A percentile compares a stretch with the other conserved stretches of the same genome.
phyloP scores from a whole-genome alignment of 768 basidiomycete genomes.

The Mycena rosella region DNA sequence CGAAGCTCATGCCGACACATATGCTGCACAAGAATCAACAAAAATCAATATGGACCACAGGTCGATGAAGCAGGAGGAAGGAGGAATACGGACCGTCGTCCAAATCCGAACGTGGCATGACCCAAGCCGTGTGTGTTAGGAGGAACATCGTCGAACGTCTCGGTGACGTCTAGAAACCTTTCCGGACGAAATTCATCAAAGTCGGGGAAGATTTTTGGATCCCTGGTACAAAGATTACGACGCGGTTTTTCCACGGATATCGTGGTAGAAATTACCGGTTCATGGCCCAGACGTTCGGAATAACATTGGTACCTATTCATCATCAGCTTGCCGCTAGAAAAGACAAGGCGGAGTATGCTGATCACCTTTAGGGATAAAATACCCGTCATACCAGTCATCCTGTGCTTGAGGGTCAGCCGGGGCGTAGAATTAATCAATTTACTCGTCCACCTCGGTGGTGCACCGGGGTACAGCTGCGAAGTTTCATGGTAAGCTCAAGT shows the following conservation, averaged over 20 bases:
- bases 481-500: neutral
- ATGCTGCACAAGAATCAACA: neutral
- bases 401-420: neutral
- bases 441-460: neutral
- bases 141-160: neutral
- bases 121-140: neutral
- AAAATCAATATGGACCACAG: neutral
- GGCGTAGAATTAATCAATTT: neutral
- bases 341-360: neutral
- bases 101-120: neutral
- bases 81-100: neutral
- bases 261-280: neutral
- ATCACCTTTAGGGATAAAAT: conserved; percentile 39
- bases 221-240: neutral
- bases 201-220: conserved; percentile 5
- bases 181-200: conserved; percentile 16
- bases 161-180: neutral
- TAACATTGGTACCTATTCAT: conserved; percentile 1
- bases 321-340: too few relatives aligned
- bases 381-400: conserved; percentile 38
- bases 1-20: neutral
- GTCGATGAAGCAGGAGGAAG: neutral
- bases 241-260: too few relatives aligned
- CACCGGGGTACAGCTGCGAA: neutral
- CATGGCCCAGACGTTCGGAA: conserved; percentile 14